These are phyloP conservation scores for Bryoglossum gracile DNA, from an alignment of 495 filamentous ascomycete species.

Conservation along the genomic window DNA sequence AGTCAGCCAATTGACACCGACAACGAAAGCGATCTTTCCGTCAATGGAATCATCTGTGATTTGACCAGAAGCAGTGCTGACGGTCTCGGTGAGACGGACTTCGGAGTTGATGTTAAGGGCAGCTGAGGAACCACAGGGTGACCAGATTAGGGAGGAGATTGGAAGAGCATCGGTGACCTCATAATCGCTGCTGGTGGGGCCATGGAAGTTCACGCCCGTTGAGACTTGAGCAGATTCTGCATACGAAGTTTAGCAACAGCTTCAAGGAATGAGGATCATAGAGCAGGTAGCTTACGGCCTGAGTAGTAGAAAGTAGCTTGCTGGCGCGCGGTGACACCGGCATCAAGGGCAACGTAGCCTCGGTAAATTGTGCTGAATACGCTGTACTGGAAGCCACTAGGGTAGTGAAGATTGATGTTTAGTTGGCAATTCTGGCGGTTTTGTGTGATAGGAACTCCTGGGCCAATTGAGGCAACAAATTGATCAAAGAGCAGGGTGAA, in stretches of 20 bases:
- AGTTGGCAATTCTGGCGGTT: slow-evolving; percentile 41
- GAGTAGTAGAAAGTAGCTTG: slow-evolving; percentile 33
- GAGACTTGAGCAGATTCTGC: slow-evolving; percentile 27
- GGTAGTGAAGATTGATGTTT: slow-evolving; percentile 37
- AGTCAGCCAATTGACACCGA: slow-evolving; percentile 25
- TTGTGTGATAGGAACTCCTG: slow-evolving; percentile 29
- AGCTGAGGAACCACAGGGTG: slow-evolving; percentile 26
- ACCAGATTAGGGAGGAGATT: slow-evolving; percentile 28
- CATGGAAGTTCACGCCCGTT: slow-evolving; percentile 32
- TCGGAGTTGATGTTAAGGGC: slow-evolving; percentile 35
- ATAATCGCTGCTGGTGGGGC: slow-evolving; percentile 28
- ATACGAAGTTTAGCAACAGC: slow-evolving; percentile 24
- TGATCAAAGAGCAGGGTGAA: slow-evolving; percentile 42
- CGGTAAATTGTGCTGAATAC: slow-evolving; percentile 6
- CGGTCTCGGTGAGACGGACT: slow-evolving; percentile 28
- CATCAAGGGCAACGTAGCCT: slow-evolving; percentile 2
- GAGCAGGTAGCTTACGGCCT: slow-evolving; percentile 26
- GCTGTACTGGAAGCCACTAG: slow-evolving; percentile 35
- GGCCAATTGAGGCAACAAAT: slow-evolving; percentile 40
- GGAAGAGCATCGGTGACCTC: slow-evolving; percentile 29
- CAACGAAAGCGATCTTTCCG: slow-evolving; percentile 30
- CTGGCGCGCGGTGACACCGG: slow-evolving; percentile 17
- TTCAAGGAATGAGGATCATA: slow-evolving; percentile 22
- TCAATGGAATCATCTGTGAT: slow-evolving; percentile 34
- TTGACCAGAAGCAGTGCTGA: slow-evolving; percentile 22